Evolutionary conservation across 2,329 filamentous ascomycete species (phyloP), one percentile per base, ranked within the genome.

Genomic region (Venturia carpophila): DNA sequence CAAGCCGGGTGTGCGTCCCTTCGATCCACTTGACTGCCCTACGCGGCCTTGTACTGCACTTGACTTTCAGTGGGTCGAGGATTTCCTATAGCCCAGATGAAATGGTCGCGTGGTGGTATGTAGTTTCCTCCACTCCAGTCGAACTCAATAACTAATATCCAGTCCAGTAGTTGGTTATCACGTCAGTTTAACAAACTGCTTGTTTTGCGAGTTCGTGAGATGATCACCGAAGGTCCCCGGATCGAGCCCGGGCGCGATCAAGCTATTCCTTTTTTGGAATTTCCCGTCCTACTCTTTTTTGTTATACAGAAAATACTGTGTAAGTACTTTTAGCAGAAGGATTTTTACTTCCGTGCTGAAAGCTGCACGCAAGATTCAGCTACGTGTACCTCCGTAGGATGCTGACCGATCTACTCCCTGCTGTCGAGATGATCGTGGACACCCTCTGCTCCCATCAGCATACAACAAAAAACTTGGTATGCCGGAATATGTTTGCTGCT

Each of bases 141-240:
- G 11, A 21, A 2, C 10, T 34, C 49, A 55, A 1, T 17, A 1
- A 3, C 27, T 56, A 56, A 56, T 56, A 9, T 19, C 49, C 13
- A 7, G 1, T 34, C 49, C 30, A 24, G 75, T 77, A 78, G 76
- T 76, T 76, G 75, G 75, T 77, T 76, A 77, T 77, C 75, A 77
- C 75, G 74, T 77, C 72, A 76, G 75, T 77, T 75, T 77, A 77
- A 77, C 76, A 77, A 24, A 37, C 27, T n/a, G 17, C 30, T 37
- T 9, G 52, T 15, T n/a, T 6, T 4, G 30, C 52, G 30, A 37
- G 52, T n/a, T n/a, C 19, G 13, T 21, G 27, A 11, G 5, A 4
- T 30, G n/a, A n/a, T 55, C 52, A 34, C 52, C 37, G 52, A 37
- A 56, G 52, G 45, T 49, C n/a, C 45, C 45, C 21, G 21, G 45